phyloP scores from a whole-genome alignment of 192 early-diverging fungal genomes.

The Pilaira anomala region DNA sequence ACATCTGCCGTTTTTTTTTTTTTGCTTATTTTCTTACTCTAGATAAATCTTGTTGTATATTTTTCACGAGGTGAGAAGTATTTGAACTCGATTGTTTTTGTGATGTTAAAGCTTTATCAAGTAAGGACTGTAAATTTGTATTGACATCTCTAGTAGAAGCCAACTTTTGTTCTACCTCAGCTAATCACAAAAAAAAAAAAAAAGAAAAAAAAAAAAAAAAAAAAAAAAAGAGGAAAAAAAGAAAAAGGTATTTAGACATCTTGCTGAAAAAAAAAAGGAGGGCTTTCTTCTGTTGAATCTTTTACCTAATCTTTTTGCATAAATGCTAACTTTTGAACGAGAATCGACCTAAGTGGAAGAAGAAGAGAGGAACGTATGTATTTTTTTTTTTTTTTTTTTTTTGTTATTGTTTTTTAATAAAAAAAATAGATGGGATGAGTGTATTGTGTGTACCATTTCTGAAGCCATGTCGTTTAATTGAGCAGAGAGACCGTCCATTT shows the following conservation, averaged over 20 bases:
- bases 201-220: neutral
- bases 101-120: conserved; percentile 49
- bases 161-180: conserved; percentile 56
- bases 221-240: neutral
- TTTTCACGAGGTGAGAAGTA: conserved; percentile 56
- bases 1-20: neutral
- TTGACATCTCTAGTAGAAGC: conserved; percentile 54
- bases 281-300: neutral
- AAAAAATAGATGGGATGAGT: neutral
- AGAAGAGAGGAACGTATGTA: too few relatives aligned
- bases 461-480: conserved; percentile 57
- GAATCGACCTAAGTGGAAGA: conserved; percentile 39
- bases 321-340: conserved; percentile 47
- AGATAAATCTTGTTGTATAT: conserved; percentile 54
- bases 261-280: neutral
- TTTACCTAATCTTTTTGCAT: conserved; percentile 52
- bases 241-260: neutral
- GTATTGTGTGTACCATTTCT: conserved; percentile 43
- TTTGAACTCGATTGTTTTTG: conserved; percentile 56
- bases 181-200: conserved; percentile 18
- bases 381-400: too few relatives aligned
- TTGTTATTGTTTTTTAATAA: neutral
- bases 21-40: conserved; percentile 31
- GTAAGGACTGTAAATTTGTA: conserved; percentile 47
- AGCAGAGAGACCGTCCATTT: conserved; percentile 52